These are phyloP conservation scores for Capsicum pubescens DNA, from an alignment of 257 asterid genomes.

Conservation along the genomic window DNA sequence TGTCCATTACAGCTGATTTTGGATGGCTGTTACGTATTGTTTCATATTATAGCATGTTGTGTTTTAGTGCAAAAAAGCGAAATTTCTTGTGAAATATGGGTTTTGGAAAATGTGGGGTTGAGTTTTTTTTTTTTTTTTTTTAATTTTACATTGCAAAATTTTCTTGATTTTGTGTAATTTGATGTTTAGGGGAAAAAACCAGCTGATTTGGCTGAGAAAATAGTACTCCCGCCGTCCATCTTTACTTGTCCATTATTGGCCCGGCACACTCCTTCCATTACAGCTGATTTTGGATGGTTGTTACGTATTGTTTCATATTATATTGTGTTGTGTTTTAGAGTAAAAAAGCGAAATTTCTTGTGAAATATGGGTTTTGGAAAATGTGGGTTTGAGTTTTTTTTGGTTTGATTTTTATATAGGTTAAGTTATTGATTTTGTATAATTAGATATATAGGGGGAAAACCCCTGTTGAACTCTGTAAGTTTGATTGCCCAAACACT, in stretches of 20 bases:
- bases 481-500: not conserved
- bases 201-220: not conserved
- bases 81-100: not conserved
- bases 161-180: not conserved
- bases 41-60: too few species aligned
- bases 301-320: too few species aligned
- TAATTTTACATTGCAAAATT: not conserved
- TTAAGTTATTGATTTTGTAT: not conserved
- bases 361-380: too few species aligned
- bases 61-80: too few species aligned
- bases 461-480: not conserved
- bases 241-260: too few species aligned
- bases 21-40: too few species aligned
- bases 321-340: too few species aligned
- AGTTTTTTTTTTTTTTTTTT: not conserved
- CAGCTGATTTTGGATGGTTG: too few species aligned
- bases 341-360: too few species aligned
- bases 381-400: not conserved
- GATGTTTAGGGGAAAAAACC: not conserved
- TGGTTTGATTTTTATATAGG: not conserved
- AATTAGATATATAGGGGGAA: conserved; percentile 6
- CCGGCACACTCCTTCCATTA: too few species aligned
- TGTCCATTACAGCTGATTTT: too few species aligned
- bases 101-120: not conserved
- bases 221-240: too few species aligned